A percentile compares a stretch with the other conserved stretches of the same genome.
Evolutionary conservation across 371 early-diverging fungal species (phyloP).

Genomic region (Circinella minor): DNA sequence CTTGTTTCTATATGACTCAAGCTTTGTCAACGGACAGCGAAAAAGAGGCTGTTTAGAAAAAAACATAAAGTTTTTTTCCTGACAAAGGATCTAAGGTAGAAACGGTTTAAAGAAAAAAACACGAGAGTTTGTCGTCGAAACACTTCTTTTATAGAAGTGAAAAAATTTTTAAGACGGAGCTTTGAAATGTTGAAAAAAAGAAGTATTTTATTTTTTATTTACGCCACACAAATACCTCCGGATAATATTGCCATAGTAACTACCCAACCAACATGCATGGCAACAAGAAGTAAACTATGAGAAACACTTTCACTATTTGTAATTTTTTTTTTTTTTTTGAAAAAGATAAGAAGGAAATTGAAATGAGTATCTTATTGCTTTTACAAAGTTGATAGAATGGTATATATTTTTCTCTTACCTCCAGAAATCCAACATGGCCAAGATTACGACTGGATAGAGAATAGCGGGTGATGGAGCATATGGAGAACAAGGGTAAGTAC

Average conservation of each 20-base stretch:
- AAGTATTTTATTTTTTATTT: not conserved
- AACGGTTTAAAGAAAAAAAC: constrained; percentile 24
- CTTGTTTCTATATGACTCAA: constrained; percentile 55
- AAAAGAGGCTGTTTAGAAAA: constrained; percentile 30
- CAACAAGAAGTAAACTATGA: constrained; percentile 24
- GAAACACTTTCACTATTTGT: constrained; percentile 21
- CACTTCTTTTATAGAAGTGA: not conserved
- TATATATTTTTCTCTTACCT: constrained; percentile 17
- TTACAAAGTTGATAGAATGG: too few relatives aligned
- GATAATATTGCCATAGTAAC: constrained; percentile 20
- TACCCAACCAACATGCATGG: constrained; percentile 28
- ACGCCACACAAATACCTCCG: constrained; percentile 24
- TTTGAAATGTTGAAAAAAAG: not conserved
- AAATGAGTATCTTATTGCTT: not conserved
- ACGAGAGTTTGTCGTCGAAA: not conserved
- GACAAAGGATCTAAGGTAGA: constrained; percentile 58
- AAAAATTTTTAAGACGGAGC: constrained; percentile 2
- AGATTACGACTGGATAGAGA: constrained; percentile 41
- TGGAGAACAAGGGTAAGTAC: constrained; percentile 48
- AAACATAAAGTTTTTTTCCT: constrained; percentile 12
- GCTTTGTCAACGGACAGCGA: constrained; percentile 48
- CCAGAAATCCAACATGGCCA: constrained; percentile 52
- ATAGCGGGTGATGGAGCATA: constrained; percentile 36
- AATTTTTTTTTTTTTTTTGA: not conserved
- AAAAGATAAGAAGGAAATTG: not conserved